phyloP scores from a whole-genome alignment of 2,329 filamentous ascomycete species.

The Penicillium fuscoglaucum region DNA sequence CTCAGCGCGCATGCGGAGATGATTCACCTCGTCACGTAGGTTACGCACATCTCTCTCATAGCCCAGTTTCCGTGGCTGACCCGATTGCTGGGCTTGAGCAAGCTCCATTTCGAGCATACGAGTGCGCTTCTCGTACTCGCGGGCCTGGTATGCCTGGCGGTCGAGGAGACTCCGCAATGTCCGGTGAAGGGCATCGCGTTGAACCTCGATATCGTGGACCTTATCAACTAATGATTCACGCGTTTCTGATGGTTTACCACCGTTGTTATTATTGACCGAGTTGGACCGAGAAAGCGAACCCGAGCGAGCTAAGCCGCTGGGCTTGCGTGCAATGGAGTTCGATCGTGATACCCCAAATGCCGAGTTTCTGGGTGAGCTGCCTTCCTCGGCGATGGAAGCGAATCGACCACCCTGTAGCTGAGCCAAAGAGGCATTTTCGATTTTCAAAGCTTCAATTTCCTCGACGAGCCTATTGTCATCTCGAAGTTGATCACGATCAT shows the following conservation, averaged over 20 bases:
- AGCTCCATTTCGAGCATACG: slow-evolving; percentile 74
- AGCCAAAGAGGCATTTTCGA: slow-evolving; percentile 47
- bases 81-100: slow-evolving; percentile 64
- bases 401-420: slow-evolving; percentile 54
- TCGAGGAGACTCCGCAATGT: slow-evolving; percentile 83
- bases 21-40: slow-evolving; percentile 79
- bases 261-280: slow-evolving; percentile 42
- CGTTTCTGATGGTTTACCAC: slow-evolving; percentile 57
- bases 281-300: slow-evolving; percentile 61
- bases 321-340: slow-evolving; percentile 64
- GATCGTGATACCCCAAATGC: slow-evolving; percentile 61
- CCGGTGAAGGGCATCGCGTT: slow-evolving; percentile 86
- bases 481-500: slow-evolving; percentile 79
- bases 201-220: slow-evolving; percentile 88
- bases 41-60: slow-evolving; percentile 81
- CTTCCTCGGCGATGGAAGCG: slow-evolving; percentile 63
- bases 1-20: slow-evolving; percentile 81
- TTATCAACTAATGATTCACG: slow-evolving; percentile 73
- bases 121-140: slow-evolving; percentile 80
- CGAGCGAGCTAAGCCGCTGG: slow-evolving; percentile 41
- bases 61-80: slow-evolving; percentile 70
- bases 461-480: slow-evolving; percentile 83
- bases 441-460: slow-evolving; percentile 69
- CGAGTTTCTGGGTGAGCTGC: slow-evolving; percentile 46
- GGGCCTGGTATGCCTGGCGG: slow-evolving; percentile 80